A percentile compares a stretch with the other conserved stretches of the same genome.
Evolutionary conservation across 2,329 filamentous ascomycete species (phyloP).

Genomic region (Colletotrichum salicis): DNA sequence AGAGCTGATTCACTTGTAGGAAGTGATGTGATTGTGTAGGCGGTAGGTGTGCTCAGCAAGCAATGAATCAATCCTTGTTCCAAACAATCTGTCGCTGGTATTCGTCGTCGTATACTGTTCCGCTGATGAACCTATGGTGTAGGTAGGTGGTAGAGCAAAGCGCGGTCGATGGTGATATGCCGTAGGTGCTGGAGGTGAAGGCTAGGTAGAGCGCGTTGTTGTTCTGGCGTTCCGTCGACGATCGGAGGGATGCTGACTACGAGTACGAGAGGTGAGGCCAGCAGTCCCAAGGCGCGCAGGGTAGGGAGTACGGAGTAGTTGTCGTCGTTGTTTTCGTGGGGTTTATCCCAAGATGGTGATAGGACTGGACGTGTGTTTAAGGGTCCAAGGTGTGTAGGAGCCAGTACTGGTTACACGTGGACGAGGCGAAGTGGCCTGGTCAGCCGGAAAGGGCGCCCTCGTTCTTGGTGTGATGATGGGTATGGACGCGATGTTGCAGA

Average conservation of each 20-base stretch:
- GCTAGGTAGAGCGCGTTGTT: conserved; percentile 12
- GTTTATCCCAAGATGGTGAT: conserved; percentile 5
- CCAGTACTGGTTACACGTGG: conserved; percentile 27
- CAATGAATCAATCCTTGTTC: conserved; percentile 18
- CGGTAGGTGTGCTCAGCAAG: conserved; percentile 13
- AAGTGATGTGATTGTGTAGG: conserved; percentile 5
- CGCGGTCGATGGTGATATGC: conserved; percentile 21
- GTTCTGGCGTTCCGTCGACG: conserved; percentile 6
- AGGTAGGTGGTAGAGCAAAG: conserved; percentile 4
- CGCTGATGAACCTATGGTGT: conserved; percentile 12
- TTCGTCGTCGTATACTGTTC: conserved; percentile 33
- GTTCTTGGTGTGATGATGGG: conserved; percentile 24
- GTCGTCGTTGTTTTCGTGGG: conserved; percentile 27
- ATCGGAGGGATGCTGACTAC: conserved; percentile 9
- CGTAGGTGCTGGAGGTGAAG: conserved; percentile 8
- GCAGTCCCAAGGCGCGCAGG: conserved; percentile 13
- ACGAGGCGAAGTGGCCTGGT: conserved; percentile 31
- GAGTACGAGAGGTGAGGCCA: conserved; percentile 2
- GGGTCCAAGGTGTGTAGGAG: conserved; percentile 3
- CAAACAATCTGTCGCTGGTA: conserved; percentile 33
- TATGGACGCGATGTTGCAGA: conserved; percentile 26
- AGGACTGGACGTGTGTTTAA: conserved; percentile 3
- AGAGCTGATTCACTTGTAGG: conserved; percentile 3
- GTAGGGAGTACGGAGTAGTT: not conserved
- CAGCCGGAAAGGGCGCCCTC: conserved; percentile 30